A percentile compares a stretch with the other conserved stretches of the same genome.
Conservation (phyloP, 225 moss, liverwort and hornwort genomes). For the Climacium dendroides region DNA sequence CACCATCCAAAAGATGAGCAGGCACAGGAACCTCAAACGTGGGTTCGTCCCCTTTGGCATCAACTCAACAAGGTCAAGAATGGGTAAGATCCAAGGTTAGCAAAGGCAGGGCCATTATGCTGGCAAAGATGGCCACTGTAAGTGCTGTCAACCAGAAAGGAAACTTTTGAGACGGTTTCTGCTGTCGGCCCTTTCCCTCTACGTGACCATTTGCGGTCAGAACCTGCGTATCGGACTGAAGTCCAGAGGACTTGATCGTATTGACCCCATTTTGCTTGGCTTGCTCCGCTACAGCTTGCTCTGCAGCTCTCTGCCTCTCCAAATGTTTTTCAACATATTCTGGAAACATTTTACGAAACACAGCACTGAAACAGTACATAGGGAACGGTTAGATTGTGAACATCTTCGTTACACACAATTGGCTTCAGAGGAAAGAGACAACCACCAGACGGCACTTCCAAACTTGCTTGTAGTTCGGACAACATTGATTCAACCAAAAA, state of each 20-base stretch:
- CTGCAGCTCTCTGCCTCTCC: conserved; percentile 88
- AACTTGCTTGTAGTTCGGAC: not conserved
- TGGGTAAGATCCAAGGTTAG: conserved; percentile 70
- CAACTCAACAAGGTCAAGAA: conserved; percentile 19
- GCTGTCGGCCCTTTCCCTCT: conserved; percentile 40
- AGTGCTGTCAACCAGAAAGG: conserved; percentile 87
- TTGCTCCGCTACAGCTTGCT: conserved; percentile 58
- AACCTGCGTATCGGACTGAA: not conserved
- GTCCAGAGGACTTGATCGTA: conserved; percentile 1
- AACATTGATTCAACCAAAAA: not conserved
- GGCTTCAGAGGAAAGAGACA: not conserved
- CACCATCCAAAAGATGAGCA: conserved; percentile 6
- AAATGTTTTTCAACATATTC: conserved; percentile 89
- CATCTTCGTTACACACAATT: not conserved
- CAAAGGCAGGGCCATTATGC: conserved; percentile 95
- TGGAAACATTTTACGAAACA: conserved; percentile 94
- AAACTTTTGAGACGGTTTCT: conserved; percentile 62
- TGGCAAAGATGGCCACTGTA: conserved; percentile 89
- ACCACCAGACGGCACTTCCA: not conserved
- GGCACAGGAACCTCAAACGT: not conserved
- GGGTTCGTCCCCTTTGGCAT: not conserved
- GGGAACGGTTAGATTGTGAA: not conserved
- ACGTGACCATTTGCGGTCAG: conserved; percentile 24
- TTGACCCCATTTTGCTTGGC: conserved; percentile 45
- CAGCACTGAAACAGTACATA: conserved; percentile 41